Evolutionary conservation across 768 basidiomycete species (phyloP), one percentile per base, ranked within the genome.

Genomic region (Saitozyma sp.): DNA sequence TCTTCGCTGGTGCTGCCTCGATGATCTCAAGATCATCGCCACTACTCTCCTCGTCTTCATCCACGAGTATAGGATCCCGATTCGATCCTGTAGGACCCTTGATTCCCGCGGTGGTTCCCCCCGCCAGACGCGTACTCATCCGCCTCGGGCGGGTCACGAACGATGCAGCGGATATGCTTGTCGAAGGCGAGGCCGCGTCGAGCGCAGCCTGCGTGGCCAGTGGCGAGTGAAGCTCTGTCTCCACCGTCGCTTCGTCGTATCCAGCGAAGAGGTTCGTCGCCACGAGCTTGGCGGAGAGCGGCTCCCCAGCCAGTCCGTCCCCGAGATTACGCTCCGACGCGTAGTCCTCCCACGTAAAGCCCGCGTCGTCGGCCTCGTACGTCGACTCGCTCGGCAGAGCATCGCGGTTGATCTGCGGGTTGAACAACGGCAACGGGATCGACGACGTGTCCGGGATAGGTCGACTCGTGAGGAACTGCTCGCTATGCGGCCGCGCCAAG

Each of bases 311-410:
- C 0, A 71, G 45, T 7, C 70, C 75, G 53, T 74, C 65, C 1
- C 72, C 72, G 4, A 76, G 62, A 57, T 65, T 66, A 17, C 71
- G 61, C 56, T 76, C 74, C 10, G 74, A 71, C 2, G 72, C 67
- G 13, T 57, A 63, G 42, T 70, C 59, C 37, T 50, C 40, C 68
- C 66, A 69, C n/a, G 51, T 45, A 2, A 45, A 11, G 10, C 17
- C 37, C 11, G 10, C 45, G 14, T 40, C 48, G 19, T 45, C 57
- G 17, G 40, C 50, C 17, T 65, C 65, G 13, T 46, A 61, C 16
- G 39, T 48, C 17, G 39, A 17, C 40, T 50, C 57, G 8, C 13
- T 45, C 6, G 65, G 71, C 17, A 70, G 29, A n/a, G 55, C 56
- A 39, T 76, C 75, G 10, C 68, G 63, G 37, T 61, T 66, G 58